Percentiles rank a stretch among this genome's conserved stretches.
phyloP scores from a whole-genome alignment of 2,329 filamentous ascomycete species.

The Alternaria dauci region DNA sequence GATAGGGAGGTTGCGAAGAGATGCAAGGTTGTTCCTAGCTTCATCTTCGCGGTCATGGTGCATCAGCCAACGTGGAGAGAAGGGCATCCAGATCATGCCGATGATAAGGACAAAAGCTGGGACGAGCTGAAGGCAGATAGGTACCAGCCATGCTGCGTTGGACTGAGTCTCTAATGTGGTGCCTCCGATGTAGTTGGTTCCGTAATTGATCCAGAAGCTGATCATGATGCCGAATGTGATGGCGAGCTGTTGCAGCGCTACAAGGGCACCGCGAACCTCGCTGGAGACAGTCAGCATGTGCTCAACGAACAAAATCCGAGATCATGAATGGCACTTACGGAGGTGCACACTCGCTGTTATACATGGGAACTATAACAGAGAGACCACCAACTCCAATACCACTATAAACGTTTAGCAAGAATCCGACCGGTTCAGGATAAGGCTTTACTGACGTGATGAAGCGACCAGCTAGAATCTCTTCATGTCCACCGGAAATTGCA shows the following conservation, averaged over 20 bases:
- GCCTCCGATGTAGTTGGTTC: slow-evolving; percentile 61
- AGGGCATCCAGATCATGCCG: slow-evolving; percentile 83
- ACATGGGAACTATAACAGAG: slow-evolving; percentile 71
- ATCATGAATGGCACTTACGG: slow-evolving; percentile 50
- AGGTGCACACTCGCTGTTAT: slow-evolving; percentile 56
- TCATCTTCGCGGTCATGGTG: slow-evolving; percentile 75
- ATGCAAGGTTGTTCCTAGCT: slow-evolving; percentile 68
- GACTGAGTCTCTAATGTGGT: slow-evolving; percentile 64
- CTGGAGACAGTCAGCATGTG: slow-evolving; percentile 52
- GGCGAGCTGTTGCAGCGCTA: slow-evolving; percentile 69
- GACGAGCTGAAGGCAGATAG: slow-evolving; percentile 74
- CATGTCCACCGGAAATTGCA: slow-evolving; percentile 64
- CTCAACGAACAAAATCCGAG: not conserved
- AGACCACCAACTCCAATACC: slow-evolving; percentile 74
- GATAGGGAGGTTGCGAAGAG: slow-evolving; percentile 67
- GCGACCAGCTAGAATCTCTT: slow-evolving; percentile 72
- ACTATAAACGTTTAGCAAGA: slow-evolving; percentile 25
- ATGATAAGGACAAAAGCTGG: slow-evolving; percentile 71
- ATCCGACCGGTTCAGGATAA: accelerated
- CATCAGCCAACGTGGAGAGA: slow-evolving; percentile 77
- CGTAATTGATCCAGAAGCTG: slow-evolving; percentile 47
- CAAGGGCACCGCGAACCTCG: slow-evolving; percentile 71
- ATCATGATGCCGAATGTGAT: slow-evolving; percentile 61
- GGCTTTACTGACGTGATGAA: slow-evolving; percentile 66
- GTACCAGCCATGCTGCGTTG: slow-evolving; percentile 77